A percentile compares a stretch with the other conserved stretches of the same genome.
phyloP scores from a whole-genome alignment of 1,284 basidiomycete species.

The Moesziomyces sp. region DNA sequence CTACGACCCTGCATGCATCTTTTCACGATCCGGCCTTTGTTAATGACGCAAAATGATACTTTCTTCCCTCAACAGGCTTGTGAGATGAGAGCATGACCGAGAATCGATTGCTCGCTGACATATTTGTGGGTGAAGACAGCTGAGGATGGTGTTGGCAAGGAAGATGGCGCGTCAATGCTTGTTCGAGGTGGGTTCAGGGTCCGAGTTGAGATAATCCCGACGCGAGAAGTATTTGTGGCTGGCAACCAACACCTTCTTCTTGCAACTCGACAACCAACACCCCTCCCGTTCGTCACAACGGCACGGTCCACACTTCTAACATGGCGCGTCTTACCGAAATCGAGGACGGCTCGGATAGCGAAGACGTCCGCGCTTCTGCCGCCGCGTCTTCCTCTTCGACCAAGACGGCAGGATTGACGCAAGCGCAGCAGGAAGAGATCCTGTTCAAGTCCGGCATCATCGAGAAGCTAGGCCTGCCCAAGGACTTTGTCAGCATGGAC shows the following conservation, averaged over 20 bases:
- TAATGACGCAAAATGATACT: too few species aligned
- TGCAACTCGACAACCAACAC: background rate
- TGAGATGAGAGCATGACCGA: too few species aligned
- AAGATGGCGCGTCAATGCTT: background rate
- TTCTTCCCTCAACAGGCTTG: too few species aligned
- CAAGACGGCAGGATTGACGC: conserved; percentile 22
- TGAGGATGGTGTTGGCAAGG: too few species aligned
- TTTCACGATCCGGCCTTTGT: too few species aligned
- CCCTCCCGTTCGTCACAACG: too few species aligned
- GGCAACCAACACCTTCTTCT: background rate
- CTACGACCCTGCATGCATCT: too few species aligned
- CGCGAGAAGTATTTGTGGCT: background rate
- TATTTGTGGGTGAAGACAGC: too few species aligned
- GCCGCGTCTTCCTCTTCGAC: background rate
- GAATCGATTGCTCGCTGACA: too few species aligned
- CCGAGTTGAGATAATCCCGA: background rate
- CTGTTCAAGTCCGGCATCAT: conserved; percentile 40
- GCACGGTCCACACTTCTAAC: background rate
- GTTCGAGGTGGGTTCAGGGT: background rate
- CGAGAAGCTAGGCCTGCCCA: conserved; percentile 46
- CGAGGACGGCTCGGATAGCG: conserved; percentile 34
- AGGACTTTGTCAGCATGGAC: conserved; percentile 46
- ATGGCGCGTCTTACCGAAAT: conserved; percentile 46
- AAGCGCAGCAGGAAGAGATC: conserved; percentile 43
- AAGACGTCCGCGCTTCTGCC: conserved; percentile 7